These are phyloP conservation scores for Galerina marginata DNA, from an alignment of 768 basidiomycete genomes.

Conservation along the genomic window DNA sequence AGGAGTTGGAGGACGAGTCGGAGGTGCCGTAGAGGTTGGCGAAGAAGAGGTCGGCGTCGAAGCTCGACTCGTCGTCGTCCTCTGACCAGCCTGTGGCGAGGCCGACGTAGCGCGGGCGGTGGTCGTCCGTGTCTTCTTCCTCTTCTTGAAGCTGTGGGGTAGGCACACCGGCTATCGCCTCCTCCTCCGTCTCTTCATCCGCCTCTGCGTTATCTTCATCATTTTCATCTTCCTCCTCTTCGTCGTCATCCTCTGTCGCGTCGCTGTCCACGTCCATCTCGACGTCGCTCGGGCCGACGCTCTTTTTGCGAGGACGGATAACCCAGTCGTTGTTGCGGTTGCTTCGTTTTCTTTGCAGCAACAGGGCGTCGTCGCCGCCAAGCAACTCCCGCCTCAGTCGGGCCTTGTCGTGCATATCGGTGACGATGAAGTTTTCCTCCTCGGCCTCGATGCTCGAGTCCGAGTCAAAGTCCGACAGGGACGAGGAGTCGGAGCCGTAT, in stretches of 20 bases:
- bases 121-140: constrained; percentile 24
- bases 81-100: constrained; percentile 79
- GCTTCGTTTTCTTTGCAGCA: constrained; percentile 8
- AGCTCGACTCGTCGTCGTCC: constrained; percentile 74
- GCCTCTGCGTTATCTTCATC: constrained; percentile 48
- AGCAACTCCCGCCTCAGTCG: constrained; percentile 65
- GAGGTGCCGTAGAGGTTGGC: constrained; percentile 69
- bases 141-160: constrained; percentile 27
- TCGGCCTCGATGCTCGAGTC: constrained; percentile 66
- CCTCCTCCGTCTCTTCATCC: constrained; percentile 24
- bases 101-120: constrained; percentile 53
- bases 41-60: constrained; percentile 87
- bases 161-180: constrained; percentile 13
- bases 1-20: constrained; percentile 35
- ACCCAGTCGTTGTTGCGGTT: constrained; percentile 62
- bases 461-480: constrained; percentile 53
- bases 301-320: constrained; percentile 70
- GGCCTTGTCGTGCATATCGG: constrained; percentile 53
- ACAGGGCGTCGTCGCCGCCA: constrained; percentile 48
- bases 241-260: constrained; percentile 64
- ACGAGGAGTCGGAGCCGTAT: constrained; percentile 49
- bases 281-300: constrained; percentile 66
- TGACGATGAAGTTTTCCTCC: constrained; percentile 63
- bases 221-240: constrained; percentile 44
- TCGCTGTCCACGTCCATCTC: constrained; percentile 71